These are phyloP conservation scores for Papiliotrema fonsecae DNA, from an alignment of 1,284 basidiomycete genomes.

Conservation along the genomic window DNA sequence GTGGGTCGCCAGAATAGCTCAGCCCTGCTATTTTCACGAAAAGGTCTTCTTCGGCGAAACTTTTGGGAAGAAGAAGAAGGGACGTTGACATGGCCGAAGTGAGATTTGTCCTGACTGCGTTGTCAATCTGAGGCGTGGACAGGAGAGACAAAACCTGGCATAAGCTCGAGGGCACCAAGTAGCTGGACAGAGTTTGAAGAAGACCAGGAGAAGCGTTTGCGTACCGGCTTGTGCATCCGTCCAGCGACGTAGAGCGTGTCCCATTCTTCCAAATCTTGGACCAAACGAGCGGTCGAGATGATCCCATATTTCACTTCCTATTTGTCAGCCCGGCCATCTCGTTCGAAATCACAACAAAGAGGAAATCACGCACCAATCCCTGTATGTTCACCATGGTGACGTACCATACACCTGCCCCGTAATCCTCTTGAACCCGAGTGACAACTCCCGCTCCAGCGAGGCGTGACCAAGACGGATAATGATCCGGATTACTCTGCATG, in stretches of 20 bases:
- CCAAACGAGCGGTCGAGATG: constrained; percentile 83
- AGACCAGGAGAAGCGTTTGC: constrained; percentile 4
- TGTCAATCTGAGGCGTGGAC: constrained; percentile 78
- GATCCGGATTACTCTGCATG: constrained; percentile 78
- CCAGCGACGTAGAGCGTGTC: constrained; percentile 88
- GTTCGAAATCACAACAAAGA: not conserved
- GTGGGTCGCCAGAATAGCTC: constrained; percentile 77
- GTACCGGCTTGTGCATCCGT: constrained; percentile 87
- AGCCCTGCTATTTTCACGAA: constrained; percentile 83
- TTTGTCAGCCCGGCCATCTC: not conserved
- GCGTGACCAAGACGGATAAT: constrained; percentile 85
- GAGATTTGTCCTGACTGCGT: constrained; percentile 90
- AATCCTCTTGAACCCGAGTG: constrained; percentile 62
- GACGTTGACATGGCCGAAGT: constrained; percentile 75
- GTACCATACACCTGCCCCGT: constrained; percentile 91
- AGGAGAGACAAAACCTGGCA: constrained; percentile 70
- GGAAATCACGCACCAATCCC: constrained; percentile 62
- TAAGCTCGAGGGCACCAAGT: not conserved
- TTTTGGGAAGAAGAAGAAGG: constrained; percentile 50
- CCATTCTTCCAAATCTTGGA: constrained; percentile 88
- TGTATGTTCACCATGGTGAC: constrained; percentile 81
- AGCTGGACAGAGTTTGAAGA: not conserved
- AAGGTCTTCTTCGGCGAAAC: constrained; percentile 71
- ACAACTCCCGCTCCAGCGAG: constrained; percentile 68
- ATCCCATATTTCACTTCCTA: constrained; percentile 98